Percentiles rank a stretch among this genome's conserved stretches.
Conservation (phyloP, 2,329 filamentous ascomycete genomes). For the Aspergillus neotritici region DNA sequence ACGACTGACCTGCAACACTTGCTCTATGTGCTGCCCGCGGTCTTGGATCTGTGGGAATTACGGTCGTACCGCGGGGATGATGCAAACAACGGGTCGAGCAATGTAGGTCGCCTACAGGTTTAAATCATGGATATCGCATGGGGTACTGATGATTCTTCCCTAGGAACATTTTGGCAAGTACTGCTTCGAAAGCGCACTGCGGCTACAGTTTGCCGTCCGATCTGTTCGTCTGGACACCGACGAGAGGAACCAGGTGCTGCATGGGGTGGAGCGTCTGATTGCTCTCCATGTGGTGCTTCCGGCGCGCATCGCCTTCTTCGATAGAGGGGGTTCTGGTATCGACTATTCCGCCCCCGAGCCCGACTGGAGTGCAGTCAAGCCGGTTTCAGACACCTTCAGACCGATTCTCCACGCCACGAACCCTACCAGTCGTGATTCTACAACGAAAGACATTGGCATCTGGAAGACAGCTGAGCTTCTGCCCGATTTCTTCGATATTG, state of each 20-base stretch:
- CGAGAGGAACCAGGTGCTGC: conserved; percentile 27
- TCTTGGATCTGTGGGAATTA: conserved; percentile 35
- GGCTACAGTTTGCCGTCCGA: conserved; percentile 27
- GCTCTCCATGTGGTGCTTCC: conserved; percentile 40
- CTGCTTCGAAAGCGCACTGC: conserved; percentile 32
- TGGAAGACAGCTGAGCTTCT: conserved; percentile 32
- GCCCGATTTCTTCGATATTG: conserved; percentile 43
- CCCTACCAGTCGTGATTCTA: conserved; percentile 1
- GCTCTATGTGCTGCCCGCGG: conserved; percentile 29
- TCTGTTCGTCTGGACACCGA: conserved; percentile 26
- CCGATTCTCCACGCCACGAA: conserved; percentile 19
- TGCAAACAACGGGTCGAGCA: conserved; percentile 29
- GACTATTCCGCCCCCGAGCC: conserved; percentile 31
- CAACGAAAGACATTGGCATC: conserved; percentile 11
- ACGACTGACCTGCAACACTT: conserved; percentile 32
- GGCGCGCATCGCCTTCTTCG: conserved; percentile 34
- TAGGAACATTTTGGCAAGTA: conserved; percentile 28
- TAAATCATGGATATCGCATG: neutral
- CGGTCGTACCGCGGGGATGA: conserved; percentile 32
- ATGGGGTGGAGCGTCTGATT: conserved; percentile 33
- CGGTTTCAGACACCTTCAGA: conserved; percentile 32
- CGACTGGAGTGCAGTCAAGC: conserved; percentile 31
- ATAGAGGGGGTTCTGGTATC: conserved; percentile 29
- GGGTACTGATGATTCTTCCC: conserved; percentile 7
- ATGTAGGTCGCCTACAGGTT: conserved; percentile 20